Evolutionary conservation across 169 alveolate species (phyloP).

Genomic region (Eimeria sp.): DNA sequence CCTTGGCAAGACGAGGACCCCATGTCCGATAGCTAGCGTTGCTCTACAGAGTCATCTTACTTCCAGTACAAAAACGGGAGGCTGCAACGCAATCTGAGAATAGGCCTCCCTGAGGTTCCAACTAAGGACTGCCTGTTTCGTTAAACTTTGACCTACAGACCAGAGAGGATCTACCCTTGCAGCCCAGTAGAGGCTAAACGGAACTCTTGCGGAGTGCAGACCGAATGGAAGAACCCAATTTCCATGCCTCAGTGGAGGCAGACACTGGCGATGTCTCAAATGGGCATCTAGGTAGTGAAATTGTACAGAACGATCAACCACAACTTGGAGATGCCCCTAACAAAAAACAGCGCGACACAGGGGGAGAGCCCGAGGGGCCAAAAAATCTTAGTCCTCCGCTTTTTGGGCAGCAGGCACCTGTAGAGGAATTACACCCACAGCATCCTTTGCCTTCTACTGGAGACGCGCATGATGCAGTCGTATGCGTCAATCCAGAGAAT

Average conservation of each 20-base stretch:
- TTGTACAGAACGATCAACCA: background rate
- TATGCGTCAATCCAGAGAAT: background rate
- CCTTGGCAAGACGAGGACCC: background rate
- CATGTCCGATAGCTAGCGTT: background rate
- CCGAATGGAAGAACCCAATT: conserved; percentile 46
- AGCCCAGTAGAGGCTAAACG: background rate
- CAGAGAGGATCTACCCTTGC: background rate
- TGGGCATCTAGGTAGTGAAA: conserved; percentile 7
- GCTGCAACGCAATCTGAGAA: background rate
- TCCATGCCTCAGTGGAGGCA: conserved; percentile 31
- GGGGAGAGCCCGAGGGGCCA: conserved; percentile 50
- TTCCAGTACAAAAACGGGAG: conserved; percentile 4
- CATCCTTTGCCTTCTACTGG: conserved; percentile 24
- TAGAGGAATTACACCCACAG: conserved; percentile 40
- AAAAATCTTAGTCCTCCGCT: conserved; percentile 24
- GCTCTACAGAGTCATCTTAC: background rate
- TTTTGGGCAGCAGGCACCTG: conserved; percentile 26
- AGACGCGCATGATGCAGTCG: background rate
- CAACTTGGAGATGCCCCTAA: background rate
- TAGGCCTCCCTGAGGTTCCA: background rate
- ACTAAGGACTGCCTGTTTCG: background rate
- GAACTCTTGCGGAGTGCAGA: background rate
- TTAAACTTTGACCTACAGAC: background rate
- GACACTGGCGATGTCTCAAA: background rate
- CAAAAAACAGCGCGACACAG: background rate